phyloP scores from a whole-genome alignment of 257 asterid species.

The Misopates orontium region DNA sequence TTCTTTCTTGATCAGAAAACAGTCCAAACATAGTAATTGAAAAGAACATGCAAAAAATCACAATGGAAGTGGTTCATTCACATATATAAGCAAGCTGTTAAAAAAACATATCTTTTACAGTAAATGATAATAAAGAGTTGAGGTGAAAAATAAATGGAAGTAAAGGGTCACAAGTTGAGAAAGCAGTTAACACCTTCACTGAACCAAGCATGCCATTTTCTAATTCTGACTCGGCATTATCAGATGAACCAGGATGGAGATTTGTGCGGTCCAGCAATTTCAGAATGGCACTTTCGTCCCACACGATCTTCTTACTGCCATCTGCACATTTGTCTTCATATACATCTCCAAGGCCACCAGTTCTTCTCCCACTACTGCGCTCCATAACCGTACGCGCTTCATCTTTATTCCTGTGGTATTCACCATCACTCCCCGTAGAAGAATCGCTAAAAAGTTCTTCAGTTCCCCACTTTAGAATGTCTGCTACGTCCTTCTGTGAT shows the following conservation, averaged over 20 bases:
- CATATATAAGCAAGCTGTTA: neutral
- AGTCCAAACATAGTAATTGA: neutral
- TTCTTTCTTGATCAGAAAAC: neutral
- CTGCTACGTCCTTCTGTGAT: slow-evolving; percentile 93
- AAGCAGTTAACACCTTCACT: slow-evolving; percentile 61
- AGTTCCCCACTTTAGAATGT: slow-evolving; percentile 95
- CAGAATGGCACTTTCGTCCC: slow-evolving; percentile 86
- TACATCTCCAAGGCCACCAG: slow-evolving; percentile 97
- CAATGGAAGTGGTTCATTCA: slow-evolving; percentile 7
- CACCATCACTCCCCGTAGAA: slow-evolving; percentile 50
- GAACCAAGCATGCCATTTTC: slow-evolving; percentile 96
- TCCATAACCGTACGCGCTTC: slow-evolving; percentile 57
- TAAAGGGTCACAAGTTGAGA: slow-evolving; percentile 24
- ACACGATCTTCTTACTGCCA: slow-evolving; percentile 64
- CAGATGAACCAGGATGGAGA: slow-evolving; percentile 69
- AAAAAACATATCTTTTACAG: neutral
- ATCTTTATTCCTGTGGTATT: slow-evolving; percentile 44
- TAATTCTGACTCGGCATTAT: slow-evolving; percentile 65
- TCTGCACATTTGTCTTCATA: slow-evolving; percentile 89
- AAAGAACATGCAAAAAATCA: neutral
- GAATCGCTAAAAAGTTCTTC: slow-evolving; percentile 92
- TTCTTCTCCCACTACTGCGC: slow-evolving; percentile 63
- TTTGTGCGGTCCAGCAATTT: slow-evolving; percentile 91
- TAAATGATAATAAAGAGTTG: neutral
- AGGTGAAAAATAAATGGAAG: slow-evolving; percentile 6